Percentiles rank a stretch among this genome's conserved stretches.
These are phyloP conservation scores for Onygenales sp. DNA, from an alignment of 2,329 filamentous ascomycete genomes.

Conservation along the genomic window DNA sequence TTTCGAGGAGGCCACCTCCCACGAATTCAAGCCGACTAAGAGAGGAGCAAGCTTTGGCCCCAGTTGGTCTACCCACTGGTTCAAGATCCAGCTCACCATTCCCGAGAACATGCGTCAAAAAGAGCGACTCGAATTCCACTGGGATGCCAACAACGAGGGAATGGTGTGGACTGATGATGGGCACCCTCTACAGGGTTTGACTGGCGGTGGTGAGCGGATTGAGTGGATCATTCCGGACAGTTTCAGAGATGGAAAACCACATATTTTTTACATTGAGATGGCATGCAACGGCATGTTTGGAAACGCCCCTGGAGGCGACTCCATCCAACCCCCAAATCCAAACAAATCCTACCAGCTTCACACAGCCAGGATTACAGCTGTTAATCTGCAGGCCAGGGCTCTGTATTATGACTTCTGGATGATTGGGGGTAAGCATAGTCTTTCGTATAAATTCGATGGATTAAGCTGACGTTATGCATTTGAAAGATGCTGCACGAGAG, in stretches of 20 bases:
- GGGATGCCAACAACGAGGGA: conserved; percentile 93
- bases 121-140: conserved; percentile 84
- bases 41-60: conserved; percentile 79
- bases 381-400: conserved; percentile 75
- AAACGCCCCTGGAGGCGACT: conserved; percentile 73
- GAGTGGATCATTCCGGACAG: conserved; percentile 83
- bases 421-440: conserved; percentile 45
- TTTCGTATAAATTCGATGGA: neutral
- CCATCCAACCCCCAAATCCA: conserved; percentile 80
- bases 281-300: conserved; percentile 99
- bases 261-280: conserved; percentile 94
- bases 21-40: conserved; percentile 64
- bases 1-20: conserved; percentile 72
- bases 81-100: conserved; percentile 71
- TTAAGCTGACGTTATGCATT: neutral
- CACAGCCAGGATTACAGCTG: conserved; percentile 76
- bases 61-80: conserved; percentile 97
- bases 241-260: conserved; percentile 76
- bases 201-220: conserved; percentile 74
- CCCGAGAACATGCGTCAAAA: conserved; percentile 64
- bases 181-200: conserved; percentile 83
- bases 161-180: conserved; percentile 86
- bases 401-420: conserved; percentile 94
- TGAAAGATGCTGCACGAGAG: conserved; percentile 71
- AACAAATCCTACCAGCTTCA: conserved; percentile 68